A percentile compares a stretch with the other conserved stretches of the same genome.
These are phyloP conservation scores for Arthrinium phaeospermum DNA, from an alignment of 2,329 filamentous ascomycete species.

Conservation along the genomic window DNA sequence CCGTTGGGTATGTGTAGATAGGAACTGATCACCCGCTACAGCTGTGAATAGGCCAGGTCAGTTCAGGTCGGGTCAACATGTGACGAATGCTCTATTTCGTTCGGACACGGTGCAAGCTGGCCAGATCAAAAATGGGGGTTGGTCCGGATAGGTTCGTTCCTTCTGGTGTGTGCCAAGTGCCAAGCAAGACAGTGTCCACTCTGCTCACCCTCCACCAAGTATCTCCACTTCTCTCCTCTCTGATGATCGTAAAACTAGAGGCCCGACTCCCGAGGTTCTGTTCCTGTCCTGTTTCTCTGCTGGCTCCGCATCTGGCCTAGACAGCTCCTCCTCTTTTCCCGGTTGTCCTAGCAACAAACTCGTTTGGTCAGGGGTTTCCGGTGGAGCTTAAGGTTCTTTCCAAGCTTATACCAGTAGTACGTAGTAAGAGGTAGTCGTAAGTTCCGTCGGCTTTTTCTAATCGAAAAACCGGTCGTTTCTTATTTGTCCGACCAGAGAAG, in stretches of 20 bases:
- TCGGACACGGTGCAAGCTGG: background rate
- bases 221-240: background rate
- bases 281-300: conserved; percentile 1
- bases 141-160: background rate
- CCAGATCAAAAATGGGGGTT: background rate
- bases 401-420: background rate
- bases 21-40: background rate
- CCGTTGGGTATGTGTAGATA: background rate
- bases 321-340: background rate
- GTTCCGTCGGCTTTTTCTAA: background rate
- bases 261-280: conserved; percentile 6
- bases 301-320: conserved; percentile 17
- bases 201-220: background rate
- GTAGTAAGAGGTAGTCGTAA: background rate
- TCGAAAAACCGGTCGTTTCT: background rate
- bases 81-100: background rate
- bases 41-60: background rate
- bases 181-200: background rate
- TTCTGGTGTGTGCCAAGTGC: background rate
- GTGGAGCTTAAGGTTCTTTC: conserved; percentile 12
- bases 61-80: background rate
- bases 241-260: conserved; percentile 2
- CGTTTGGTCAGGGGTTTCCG: background rate
- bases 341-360: conserved; percentile 19
- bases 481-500: background rate